A percentile compares a stretch with the other conserved stretches of the same genome.
These are phyloP conservation scores for Emiliania huxleyi DNA, from an alignment of 78 protist species.

Conservation along the genomic window DNA sequence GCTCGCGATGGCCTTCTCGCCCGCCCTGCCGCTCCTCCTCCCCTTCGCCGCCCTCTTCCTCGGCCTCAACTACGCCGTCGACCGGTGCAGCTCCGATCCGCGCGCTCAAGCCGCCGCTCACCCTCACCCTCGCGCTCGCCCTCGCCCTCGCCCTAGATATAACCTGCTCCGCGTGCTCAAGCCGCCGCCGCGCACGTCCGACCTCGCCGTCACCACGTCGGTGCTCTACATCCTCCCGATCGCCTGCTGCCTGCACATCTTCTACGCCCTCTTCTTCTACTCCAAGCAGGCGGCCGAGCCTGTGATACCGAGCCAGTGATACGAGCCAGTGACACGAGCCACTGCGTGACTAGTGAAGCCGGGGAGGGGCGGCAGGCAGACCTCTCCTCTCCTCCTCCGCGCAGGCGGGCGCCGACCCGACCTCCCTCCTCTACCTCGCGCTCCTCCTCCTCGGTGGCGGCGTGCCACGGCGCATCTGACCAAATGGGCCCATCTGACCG, in stretches of 20 bases:
- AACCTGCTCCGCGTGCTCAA: constrained; percentile 1
- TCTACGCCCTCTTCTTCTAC: neutral
- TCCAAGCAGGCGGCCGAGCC: neutral
- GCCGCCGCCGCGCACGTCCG: constrained; percentile 21
- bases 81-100: constrained; percentile 9
- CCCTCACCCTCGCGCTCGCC: neutral
- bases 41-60: neutral
- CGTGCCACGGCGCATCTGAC: neutral
- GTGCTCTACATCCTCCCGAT: constrained; percentile 12
- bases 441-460: neutral
- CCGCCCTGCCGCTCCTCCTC: neutral
- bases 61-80: neutral
- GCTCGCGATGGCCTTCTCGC: neutral
- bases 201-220: neutral
- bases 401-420: neutral
- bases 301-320: too few species aligned
- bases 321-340: too few species aligned
- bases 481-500: too few species aligned
- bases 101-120: constrained; percentile 14
- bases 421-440: neutral
- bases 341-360: too few species aligned
- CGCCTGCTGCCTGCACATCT: neutral
- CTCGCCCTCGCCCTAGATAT: neutral
- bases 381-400: neutral
- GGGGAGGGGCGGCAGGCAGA: too few species aligned